Evolutionary conservation across 768 basidiomycete genomes (phyloP), one percentile per base, ranked within the genome.

Genomic region (Psilocybe cyanescens): DNA sequence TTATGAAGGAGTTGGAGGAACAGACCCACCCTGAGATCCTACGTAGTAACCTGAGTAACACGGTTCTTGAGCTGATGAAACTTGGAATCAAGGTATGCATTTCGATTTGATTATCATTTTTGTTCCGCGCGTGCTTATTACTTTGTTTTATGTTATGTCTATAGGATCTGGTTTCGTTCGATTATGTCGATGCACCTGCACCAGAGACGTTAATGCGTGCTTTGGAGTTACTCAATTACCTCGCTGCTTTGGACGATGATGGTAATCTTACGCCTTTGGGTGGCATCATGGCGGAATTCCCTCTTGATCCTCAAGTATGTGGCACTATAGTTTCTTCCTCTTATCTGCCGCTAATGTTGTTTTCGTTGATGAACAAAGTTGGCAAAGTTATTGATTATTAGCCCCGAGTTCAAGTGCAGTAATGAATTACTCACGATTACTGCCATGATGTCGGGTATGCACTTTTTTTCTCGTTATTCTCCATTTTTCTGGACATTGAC

Each of bases 161-260:
- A 3, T 63, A 87, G 88, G 95, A 97, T 81, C 83, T 96, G 60
- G 95, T 94, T 3, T 78, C 76, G 50, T 95, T 95, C 68, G 92
- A 94, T 71, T 95, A 94, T 65, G 89, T 95, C 66, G 95, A 97
- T 72, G 92, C 94, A 0, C 95, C 95, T 3, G 95, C 95, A 12
- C 94, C 95, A 16, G 95, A 99, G 71, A 98, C 96, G 1, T 83
- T 99, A 51, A 97, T 99, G 95, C 89, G 96, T 59, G 97, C 97
- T 8, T 78, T 99, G 56, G 97, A 99, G 73, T 76, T 98, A 37
- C 82, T 99, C 50, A 97, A 99, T 71, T 97, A 89, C 74, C 83
- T 99, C 47, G 87, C 90, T 5, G 97, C 96, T 1, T 79, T 99
- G 62, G 95, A 99, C 70, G 95, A 98, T 67, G 95, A 97, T 3